phyloP scores from a whole-genome alignment of 345 rosid genomes.

The Corchorus capsularis region DNA sequence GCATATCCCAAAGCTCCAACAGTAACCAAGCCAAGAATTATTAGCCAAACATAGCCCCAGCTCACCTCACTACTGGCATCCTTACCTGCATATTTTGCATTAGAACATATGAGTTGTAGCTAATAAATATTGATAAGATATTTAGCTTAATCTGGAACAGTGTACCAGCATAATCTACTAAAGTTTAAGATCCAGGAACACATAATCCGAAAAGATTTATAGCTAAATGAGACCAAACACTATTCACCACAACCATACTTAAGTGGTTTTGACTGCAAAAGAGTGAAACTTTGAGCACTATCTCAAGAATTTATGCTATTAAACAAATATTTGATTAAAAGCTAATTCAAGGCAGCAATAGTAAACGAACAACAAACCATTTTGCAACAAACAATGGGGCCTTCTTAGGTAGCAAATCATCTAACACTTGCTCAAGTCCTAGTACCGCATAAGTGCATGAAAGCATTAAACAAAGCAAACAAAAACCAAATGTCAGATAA shows the following conservation, averaged over 20 bases:
- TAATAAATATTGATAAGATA: constrained; percentile 1
- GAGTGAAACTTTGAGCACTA: constrained; percentile 15
- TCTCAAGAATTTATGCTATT: not conserved
- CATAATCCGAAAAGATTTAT: not conserved
- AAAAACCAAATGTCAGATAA: not conserved
- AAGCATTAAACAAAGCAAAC: constrained; percentile 1
- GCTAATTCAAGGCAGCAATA: constrained; percentile 6
- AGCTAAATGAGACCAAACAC: constrained; percentile 18
- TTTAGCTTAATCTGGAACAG: not conserved
- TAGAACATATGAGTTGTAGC: constrained; percentile 1
- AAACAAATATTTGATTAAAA: not conserved
- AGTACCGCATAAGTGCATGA: constrained; percentile 64
- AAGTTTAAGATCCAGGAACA: not conserved
- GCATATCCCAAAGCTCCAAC: constrained; percentile 74
- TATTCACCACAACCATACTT: constrained; percentile 88
- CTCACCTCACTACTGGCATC: constrained; percentile 43
- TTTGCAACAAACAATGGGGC: constrained; percentile 82
- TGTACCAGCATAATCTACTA: not conserved
- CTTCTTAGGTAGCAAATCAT: constrained; percentile 97
- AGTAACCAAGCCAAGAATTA: constrained; percentile 66
- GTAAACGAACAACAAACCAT: constrained; percentile 54
- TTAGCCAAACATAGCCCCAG: constrained; percentile 74
- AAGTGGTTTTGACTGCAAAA: constrained; percentile 90
- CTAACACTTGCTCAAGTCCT: constrained; percentile 85
- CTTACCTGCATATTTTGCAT: constrained; percentile 47